These are phyloP conservation scores for Viridothelium virens DNA, from an alignment of 495 filamentous ascomycete genomes.

Conservation along the genomic window DNA sequence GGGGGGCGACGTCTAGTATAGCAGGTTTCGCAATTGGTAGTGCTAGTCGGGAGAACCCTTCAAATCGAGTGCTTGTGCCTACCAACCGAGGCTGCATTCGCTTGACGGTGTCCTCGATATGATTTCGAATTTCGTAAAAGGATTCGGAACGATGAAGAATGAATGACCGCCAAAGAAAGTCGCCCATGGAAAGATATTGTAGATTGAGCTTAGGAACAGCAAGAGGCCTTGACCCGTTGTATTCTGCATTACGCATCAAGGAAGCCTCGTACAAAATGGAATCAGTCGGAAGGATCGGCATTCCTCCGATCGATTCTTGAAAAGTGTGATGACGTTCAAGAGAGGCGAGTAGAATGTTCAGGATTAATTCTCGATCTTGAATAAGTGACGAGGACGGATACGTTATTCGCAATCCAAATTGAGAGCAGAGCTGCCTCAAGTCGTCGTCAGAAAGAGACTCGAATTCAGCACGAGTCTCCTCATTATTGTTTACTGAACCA, in stretches of 20 bases:
- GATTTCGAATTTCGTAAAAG: slow-evolving; percentile 87
- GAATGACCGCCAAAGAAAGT: slow-evolving; percentile 92
- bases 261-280: slow-evolving; percentile 70
- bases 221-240: slow-evolving; percentile 80
- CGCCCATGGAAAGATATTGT: slow-evolving; percentile 89
- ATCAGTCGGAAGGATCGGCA: slow-evolving; percentile 73
- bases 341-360: slow-evolving; percentile 67
- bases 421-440: slow-evolving; percentile 55
- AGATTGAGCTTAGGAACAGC: slow-evolving; percentile 92
- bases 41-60: slow-evolving; percentile 87
- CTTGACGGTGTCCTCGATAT: slow-evolving; percentile 75
- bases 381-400: slow-evolving; percentile 69
- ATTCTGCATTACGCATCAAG: slow-evolving; percentile 77
- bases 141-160: slow-evolving; percentile 83
- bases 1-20: slow-evolving; percentile 76
- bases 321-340: slow-evolving; percentile 77
- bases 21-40: slow-evolving; percentile 78
- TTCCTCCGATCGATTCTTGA: slow-evolving; percentile 63
- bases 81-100: slow-evolving; percentile 63
- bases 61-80: slow-evolving; percentile 58
- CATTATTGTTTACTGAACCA: slow-evolving; percentile 69
- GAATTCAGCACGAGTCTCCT: slow-evolving; percentile 72
- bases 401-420: slow-evolving; percentile 66
- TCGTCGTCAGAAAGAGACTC: slow-evolving; percentile 64
- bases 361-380: slow-evolving; percentile 57